Percentiles rank a stretch among this genome's conserved stretches.
These are phyloP conservation scores for Aureobasidium sp. DNA, from an alignment of 2,329 filamentous ascomycete genomes.

Conservation along the genomic window DNA sequence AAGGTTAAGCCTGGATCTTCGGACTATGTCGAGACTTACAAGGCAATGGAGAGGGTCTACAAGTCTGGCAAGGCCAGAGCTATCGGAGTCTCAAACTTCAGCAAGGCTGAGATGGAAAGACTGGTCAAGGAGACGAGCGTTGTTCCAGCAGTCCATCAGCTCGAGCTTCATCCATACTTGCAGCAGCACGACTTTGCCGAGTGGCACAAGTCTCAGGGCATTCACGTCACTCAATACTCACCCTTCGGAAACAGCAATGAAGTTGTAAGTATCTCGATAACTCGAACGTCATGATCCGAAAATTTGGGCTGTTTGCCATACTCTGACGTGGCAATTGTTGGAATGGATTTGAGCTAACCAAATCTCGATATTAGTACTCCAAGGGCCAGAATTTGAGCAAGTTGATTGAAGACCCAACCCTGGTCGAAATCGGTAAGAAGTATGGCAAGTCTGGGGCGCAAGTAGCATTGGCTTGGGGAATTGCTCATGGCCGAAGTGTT, in stretches of 20 bases:
- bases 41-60: conserved; percentile 30
- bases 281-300: background rate
- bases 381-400: conserved; percentile 36
- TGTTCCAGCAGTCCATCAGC: conserved; percentile 30
- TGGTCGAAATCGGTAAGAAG: conserved; percentile 44
- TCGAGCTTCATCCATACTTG: conserved; percentile 47
- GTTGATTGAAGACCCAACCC: conserved; percentile 43
- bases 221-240: conserved; percentile 48
- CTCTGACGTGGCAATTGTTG: background rate
- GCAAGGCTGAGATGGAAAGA: conserved; percentile 38
- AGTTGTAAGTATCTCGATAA: background rate
- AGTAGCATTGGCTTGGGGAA: conserved; percentile 47
- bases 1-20: conserved; percentile 34
- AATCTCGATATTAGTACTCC: conserved; percentile 26
- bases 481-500: conserved; percentile 42
- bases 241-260: conserved; percentile 34
- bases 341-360: background rate
- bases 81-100: conserved; percentile 48
- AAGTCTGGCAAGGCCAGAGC: conserved; percentile 34
- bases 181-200: conserved; percentile 40
- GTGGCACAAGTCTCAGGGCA: conserved; percentile 41
- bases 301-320: background rate
- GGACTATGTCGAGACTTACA: conserved; percentile 46
- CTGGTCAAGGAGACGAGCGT: conserved; percentile 37
- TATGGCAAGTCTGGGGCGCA: conserved; percentile 44